These are phyloP conservation scores for Desmodesmus armatus DNA, from an alignment of 139 green algal genomes.

Conservation along the genomic window DNA sequence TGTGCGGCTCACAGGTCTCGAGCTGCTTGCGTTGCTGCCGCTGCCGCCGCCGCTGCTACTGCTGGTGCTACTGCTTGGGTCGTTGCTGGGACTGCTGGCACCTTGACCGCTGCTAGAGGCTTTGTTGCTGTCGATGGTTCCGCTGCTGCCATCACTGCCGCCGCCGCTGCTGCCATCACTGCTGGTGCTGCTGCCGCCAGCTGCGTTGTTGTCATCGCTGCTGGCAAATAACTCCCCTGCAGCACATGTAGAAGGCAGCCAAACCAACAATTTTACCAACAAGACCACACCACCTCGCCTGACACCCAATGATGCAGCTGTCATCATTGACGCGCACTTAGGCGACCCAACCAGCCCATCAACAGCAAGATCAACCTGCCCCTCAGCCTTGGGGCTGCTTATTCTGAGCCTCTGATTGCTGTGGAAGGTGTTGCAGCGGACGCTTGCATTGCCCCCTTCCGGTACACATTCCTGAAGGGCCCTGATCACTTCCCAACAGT, in stretches of 20 bases:
- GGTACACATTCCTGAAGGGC: no score
- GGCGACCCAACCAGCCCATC: background rate
- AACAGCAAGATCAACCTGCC: background rate
- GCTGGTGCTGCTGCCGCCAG: background rate
- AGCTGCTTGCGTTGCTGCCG: slow-evolving; percentile 1
- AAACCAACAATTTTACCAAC: no score
- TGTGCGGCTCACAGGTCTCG: slow-evolving; percentile 15
- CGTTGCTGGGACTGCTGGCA: background rate
- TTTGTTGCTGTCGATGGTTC: background rate
- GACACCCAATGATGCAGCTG: slow-evolving; percentile 24
- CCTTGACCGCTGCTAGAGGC: background rate
- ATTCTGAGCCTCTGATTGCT: background rate
- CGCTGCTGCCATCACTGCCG: background rate
- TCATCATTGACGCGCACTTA: background rate
- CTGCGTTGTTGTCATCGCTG: background rate
- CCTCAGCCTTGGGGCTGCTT: background rate
- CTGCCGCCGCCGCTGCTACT: slow-evolving; percentile 11
- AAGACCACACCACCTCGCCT: no score
- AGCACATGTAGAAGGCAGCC: no score
- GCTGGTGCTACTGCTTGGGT: background rate
- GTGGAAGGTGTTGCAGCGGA: no score
- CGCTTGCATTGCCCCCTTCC: no score
- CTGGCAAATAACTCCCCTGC: no score
- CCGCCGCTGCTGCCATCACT: background rate
- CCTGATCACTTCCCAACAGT: no score